Evolutionary conservation across 2,329 filamentous ascomycete genomes (phyloP), one percentile per base, ranked within the genome.

Genomic region (Sphaerulina vaccinii): DNA sequence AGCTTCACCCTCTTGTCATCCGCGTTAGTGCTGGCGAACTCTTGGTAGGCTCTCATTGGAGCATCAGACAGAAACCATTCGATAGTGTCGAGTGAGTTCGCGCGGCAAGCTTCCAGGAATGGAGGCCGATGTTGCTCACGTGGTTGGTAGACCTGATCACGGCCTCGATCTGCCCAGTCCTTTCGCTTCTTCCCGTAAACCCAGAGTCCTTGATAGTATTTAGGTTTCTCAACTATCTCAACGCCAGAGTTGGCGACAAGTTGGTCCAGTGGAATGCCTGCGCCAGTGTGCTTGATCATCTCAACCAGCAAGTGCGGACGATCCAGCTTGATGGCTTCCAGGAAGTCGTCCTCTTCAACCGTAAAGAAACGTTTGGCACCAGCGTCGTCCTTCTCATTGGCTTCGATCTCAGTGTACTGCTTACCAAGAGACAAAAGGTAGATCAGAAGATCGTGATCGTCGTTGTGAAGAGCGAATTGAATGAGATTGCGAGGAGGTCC

Each of bases 21-120:
- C 54, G 75, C 75, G 49, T 87, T 79, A 1, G 73, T 68, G 57
- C 83, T 79, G 0, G 83, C 77, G 64, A 90, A 93, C 39, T 88
- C 81, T 21, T 77, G 69, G 63, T 93, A 93, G 48, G 81, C 75
- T 22, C 83, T 77, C 59, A 81, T 71, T 0, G 89, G 87, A 1
- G 81, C 79, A 55, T 88, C 86, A 51, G 86, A 84, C 49, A 90
- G 69, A 66, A 92, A 88, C 82, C 87, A 95, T 63, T 93, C 84
- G 0, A 89, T 81, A 15, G 79, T 78, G 33, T 85, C 80, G n/a
- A 92, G 66, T 16, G 75, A 85, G 2, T 83, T 82, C 1, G 62
- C 60, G 7, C 71, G 61, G 10, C 81, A 83, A 38, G 84, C 83
- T 54, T 78, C 71, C 1, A 88, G 75, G 7, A 88, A 70, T 2